Base-by-base conservation (phyloP, 202 grass and related monocot species). In the Panicum hallii region DNA sequence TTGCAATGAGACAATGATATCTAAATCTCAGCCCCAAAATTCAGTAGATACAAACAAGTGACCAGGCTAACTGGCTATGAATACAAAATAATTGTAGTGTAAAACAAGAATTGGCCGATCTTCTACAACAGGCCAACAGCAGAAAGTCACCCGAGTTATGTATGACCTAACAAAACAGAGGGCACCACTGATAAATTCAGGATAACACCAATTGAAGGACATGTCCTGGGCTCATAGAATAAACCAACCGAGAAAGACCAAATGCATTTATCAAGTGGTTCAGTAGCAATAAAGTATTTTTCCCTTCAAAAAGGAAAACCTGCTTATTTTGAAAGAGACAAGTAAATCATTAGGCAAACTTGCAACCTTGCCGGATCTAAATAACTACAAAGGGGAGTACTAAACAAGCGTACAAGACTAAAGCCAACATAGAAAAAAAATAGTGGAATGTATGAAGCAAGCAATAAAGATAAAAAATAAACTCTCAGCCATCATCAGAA, bases 21-120 rank as follows among this genome's bases (percentile, higher is more conserved):
- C 44, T 23, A 67, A 47, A 78, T 79, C 46, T 79, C 73, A 73
- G 30, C 42, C 26, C 78, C 4, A 23, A 6, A 36, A 86, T 46
- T 44, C 65, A 82, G 32, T 32, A 57, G 30, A 47, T 56, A 42
- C 48, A 82, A 66, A 72, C 38, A 78, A 56, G 73, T 48, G 34
- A 6, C 11, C 11, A 38, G 63, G 41, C 66, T 58, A 82, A 82
- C 26, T 0, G 26, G 26, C 26, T 26, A 26, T 0, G 26, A 50
- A 56, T 47, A 78, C 72, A 67, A 19, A 81, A 49, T 26, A 2
- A 75, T 41, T 14, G 5, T 41, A 64, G 17, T 6, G 19, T 41
- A 65, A 26, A 67, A 64, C 26, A 56, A 9, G 53, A 72, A 34
- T 32, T 67, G 65, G 11, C 3, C 53, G 19, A 7, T 72, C 40